phyloP scores from a whole-genome alignment of 2,329 filamentous ascomycete species.

The Talaromyces marneffei region DNA sequence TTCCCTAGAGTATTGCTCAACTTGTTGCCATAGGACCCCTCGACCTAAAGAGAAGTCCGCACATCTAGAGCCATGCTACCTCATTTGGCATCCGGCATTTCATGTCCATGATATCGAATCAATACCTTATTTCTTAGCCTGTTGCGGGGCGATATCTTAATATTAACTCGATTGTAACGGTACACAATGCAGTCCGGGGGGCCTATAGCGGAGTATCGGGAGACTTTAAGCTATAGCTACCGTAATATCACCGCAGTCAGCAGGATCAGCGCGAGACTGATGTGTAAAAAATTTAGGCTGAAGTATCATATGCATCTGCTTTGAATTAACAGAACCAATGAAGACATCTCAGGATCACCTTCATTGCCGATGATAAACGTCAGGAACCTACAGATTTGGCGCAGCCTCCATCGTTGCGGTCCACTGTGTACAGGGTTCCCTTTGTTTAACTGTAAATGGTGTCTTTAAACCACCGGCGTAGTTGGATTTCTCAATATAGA shows the following conservation, averaged over 20 bases:
- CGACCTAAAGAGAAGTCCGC: background rate
- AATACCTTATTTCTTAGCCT: background rate
- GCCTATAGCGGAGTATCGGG: constrained; percentile 2
- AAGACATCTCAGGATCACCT: background rate
- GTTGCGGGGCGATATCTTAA: background rate
- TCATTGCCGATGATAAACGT: background rate
- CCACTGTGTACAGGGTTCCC: background rate
- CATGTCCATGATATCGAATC: background rate
- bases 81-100: background rate
- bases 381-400: no score
- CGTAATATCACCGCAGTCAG: background rate
- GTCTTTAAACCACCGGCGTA: background rate
- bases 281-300: background rate
- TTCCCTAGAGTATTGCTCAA: background rate
- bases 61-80: background rate
- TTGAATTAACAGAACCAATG: background rate
- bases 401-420: no score
- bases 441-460: background rate
- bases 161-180: background rate
- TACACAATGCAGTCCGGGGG: background rate
- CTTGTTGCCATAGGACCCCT: background rate
- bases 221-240: background rate
- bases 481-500: background rate
- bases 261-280: background rate
- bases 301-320: background rate